Percentiles rank a stretch among this genome's conserved stretches.
These are phyloP conservation scores for Epichloe festucae DNA, from an alignment of 2,329 filamentous ascomycete genomes.

Conservation along the genomic window DNA sequence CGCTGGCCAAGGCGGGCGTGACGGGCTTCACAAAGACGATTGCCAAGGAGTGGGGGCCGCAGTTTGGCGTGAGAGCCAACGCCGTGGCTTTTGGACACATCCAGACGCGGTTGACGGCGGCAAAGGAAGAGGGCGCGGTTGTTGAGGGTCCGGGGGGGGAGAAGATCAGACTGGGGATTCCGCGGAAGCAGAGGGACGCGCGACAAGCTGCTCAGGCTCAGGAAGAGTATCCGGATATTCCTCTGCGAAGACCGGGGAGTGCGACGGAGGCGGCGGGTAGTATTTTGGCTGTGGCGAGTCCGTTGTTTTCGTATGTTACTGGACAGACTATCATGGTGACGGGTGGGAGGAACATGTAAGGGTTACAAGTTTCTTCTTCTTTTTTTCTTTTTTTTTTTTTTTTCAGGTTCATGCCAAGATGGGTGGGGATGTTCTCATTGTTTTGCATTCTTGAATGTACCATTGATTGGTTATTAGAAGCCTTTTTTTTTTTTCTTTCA, in stretches of 20 bases:
- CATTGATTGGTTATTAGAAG: neutral
- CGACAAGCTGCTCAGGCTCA: slow-evolving; percentile 20
- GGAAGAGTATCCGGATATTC: slow-evolving; percentile 53
- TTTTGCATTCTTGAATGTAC: neutral
- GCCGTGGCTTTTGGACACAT: slow-evolving; percentile 79
- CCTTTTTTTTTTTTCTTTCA: neutral
- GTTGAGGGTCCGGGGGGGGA: slow-evolving; percentile 63
- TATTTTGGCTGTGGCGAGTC: slow-evolving; percentile 67
- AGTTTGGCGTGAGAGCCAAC: slow-evolving; percentile 71
- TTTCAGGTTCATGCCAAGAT: neutral
- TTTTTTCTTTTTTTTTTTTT: neutral
- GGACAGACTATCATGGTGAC: slow-evolving; percentile 83
- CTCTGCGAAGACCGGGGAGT: slow-evolving; percentile 61
- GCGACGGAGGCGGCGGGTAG: slow-evolving; percentile 69
- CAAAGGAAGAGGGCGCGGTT: slow-evolving; percentile 75
- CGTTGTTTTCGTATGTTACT: slow-evolving; percentile 71
- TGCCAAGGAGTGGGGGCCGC: slow-evolving; percentile 81
- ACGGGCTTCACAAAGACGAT: slow-evolving; percentile 78
- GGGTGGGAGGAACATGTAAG: slow-evolving; percentile 53
- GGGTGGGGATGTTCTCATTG: neutral
- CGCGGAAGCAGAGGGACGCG: slow-evolving; percentile 39
- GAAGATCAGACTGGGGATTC: slow-evolving; percentile 64
- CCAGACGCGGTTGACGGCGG: slow-evolving; percentile 64
- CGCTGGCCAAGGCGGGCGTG: slow-evolving; percentile 72
- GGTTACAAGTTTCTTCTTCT: neutral